These are phyloP conservation scores for Pseudogymnoascus sp. DNA, from an alignment of 2,329 filamentous ascomycete genomes.

Conservation along the genomic window DNA sequence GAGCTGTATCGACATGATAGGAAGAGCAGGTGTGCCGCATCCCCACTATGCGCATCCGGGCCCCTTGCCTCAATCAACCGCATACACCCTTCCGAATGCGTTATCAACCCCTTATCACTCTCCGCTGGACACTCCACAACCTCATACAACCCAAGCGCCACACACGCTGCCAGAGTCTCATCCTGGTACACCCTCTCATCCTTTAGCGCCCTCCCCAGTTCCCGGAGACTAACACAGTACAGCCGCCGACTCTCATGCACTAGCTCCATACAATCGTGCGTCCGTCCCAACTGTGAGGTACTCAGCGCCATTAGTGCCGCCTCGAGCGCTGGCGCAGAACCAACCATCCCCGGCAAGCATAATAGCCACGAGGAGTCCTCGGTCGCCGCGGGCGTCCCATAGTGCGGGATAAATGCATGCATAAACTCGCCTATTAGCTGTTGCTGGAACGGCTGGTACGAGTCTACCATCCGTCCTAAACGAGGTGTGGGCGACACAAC, in stretches of 20 bases:
- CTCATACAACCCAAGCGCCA: constrained; percentile 33
- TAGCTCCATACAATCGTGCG: constrained; percentile 25
- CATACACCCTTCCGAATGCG: constrained; percentile 31
- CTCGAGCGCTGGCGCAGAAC: constrained; percentile 28
- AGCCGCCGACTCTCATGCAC: constrained; percentile 30
- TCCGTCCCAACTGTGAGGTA: constrained; percentile 27
- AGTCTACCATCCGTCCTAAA: constrained; percentile 4
- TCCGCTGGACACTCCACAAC: constrained; percentile 32
- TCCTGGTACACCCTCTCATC: constrained; percentile 31
- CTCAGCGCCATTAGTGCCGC: constrained; percentile 28
- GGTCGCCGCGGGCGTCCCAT: background rate
- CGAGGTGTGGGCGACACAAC: background rate
- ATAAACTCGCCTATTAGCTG: constrained; percentile 29
- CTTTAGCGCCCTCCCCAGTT: constrained; percentile 33
- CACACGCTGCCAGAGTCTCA: constrained; percentile 33
- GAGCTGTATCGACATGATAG: constrained; percentile 28
- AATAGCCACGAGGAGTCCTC: constrained; percentile 26
- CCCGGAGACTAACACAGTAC: constrained; percentile 32
- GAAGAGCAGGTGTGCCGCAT: constrained; percentile 32
- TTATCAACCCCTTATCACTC: constrained; percentile 28
- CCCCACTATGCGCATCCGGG: constrained; percentile 28
- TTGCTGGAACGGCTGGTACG: constrained; percentile 20
- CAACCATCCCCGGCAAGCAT: constrained; percentile 25
- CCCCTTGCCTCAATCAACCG: constrained; percentile 32
- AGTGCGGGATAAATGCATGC: constrained; percentile 21